Base-by-base conservation (phyloP, 345 rosid species). In the Sonneratia caseolaris region DNA sequence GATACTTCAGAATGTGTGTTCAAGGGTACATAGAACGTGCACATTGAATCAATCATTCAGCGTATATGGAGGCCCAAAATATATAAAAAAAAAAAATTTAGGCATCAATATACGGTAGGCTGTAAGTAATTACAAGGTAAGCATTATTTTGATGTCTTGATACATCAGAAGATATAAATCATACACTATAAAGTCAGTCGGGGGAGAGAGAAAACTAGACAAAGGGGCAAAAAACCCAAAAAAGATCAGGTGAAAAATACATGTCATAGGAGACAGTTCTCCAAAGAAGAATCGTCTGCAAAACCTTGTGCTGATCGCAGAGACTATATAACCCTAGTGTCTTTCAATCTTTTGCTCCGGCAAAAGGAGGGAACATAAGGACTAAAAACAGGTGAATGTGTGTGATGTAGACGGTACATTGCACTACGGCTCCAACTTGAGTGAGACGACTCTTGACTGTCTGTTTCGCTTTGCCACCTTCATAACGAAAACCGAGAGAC, bases 401-500 rank as follows among this genome's bases (percentile, higher is more conserved):
- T 40, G 43, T 1, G 9, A 40, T 8, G 9, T 8, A 40, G 43
- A 40, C 2, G 43, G 9, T 40, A 8, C 9, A 4, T 40, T 40
- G 43, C 43, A 40, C 9, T 8, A 40, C 9, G 2, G 43, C 43
- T 40, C 43, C 43, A 40, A 8, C 43, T 40, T 40, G 43, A 40
- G 43, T 4, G 43, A 40, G 74, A 95, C 99, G 79, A 95, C 98
- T 65, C 99, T 88, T 10, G 96, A 92, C 77, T 89, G 98, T 79
- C 98, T 83, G 86, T 92, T 95, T 76, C 96, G 98, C 78, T 89
- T 95, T 15, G 97, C 97, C 51, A 82, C 93, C 84, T 92, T 92
- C 72, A 87, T 86, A 79, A 89, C 89, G 73, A 92, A 81, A 72
- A 82, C 81, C 1, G 98, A 90, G 37, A 95, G 88, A 83, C 97